Evolutionary conservation across 2,329 filamentous ascomycete species (phyloP), one percentile per base, ranked within the genome.

Genomic region (Albophoma yamanashiensis): DNA sequence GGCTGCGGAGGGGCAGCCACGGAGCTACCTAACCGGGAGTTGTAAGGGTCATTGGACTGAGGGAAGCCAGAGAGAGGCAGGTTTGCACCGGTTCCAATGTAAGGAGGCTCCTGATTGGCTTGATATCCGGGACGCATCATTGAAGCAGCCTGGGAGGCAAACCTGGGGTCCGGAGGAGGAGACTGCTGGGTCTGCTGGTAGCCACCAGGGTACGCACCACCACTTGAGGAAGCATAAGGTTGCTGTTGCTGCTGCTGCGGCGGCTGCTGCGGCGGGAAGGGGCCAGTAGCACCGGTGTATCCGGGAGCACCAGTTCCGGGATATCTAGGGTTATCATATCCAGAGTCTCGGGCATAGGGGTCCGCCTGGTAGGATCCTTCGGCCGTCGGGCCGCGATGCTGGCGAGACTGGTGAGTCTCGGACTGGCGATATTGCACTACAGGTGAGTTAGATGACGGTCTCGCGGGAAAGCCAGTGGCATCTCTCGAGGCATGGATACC

Each of bases 381-480:
- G 58, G 39, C 5, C 3, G 78, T 78, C 45, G 78, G 78, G 60
- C 78, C 78, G 64, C 76, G 76, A 63, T 80, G 75, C 66, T 81
- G 78, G 59, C 78, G 76, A 62, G 76, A 75, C 66, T 75, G 73
- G 59, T 75, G 73, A 52, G 78, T 80, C 73, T 82, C 76, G 63
- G 81, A 83, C 69, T 82, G 78, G 71, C 79, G 79, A 69, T 83
- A 83, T 72, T 81, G 79, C 69, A 77, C 82, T 84, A 76, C 69
- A 71, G 77, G 77, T 70, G 79, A 80, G 81, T 85, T 84, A 85
- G 82, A 83, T 74, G 71, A 68, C 60, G 72, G 75, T 79, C 77
- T 80, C 71, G 75, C 73, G 73, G 73, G 75, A 67, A 74, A 69
- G 71, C 72, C 76, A 69, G 75, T 73, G 71, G 74, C 72, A 69